A percentile compares a stretch with the other conserved stretches of the same genome.
phyloP scores from a whole-genome alignment of 306 rosid species.

The Spatholobus suberectus region DNA sequence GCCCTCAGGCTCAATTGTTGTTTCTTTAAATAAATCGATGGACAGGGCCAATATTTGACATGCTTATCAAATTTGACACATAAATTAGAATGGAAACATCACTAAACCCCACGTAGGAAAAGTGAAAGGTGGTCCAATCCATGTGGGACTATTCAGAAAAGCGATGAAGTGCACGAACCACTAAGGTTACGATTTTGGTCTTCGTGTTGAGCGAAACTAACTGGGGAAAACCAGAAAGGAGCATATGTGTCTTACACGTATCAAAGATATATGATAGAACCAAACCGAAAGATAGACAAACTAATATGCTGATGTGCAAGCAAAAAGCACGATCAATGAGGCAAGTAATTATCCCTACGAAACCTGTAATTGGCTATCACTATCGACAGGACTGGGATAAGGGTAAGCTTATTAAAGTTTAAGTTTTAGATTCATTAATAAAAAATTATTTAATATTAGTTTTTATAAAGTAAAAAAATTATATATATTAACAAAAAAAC shows the following conservation, averaged over 20 bases:
- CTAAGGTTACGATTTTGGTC: neutral
- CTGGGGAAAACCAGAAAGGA: neutral
- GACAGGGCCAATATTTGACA: neutral
- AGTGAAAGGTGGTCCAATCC: neutral
- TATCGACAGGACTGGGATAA: too few relatives aligned
- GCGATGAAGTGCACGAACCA: conserved; percentile 24
- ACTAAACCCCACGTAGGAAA: neutral
- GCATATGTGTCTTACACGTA: neutral
- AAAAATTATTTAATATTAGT: too few relatives aligned
- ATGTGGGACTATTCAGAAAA: neutral
- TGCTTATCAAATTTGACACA: neutral
- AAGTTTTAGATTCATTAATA: too few relatives aligned
- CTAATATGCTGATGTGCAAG: neutral
- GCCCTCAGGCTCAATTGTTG: neutral
- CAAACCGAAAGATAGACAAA: neutral
- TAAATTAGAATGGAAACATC: neutral
- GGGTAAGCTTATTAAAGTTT: too few relatives aligned
- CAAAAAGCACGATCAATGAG: neutral
- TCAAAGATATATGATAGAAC: neutral
- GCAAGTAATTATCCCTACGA: neutral
- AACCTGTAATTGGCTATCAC: too few relatives aligned
- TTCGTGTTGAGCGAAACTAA: neutral
- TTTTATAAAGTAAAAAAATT: too few relatives aligned
- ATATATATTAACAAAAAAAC: too few relatives aligned
- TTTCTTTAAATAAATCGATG: neutral